Base-by-base conservation (phyloP, 108 stramenopile species). In the Cyclostephanos invisitatus region DNA sequence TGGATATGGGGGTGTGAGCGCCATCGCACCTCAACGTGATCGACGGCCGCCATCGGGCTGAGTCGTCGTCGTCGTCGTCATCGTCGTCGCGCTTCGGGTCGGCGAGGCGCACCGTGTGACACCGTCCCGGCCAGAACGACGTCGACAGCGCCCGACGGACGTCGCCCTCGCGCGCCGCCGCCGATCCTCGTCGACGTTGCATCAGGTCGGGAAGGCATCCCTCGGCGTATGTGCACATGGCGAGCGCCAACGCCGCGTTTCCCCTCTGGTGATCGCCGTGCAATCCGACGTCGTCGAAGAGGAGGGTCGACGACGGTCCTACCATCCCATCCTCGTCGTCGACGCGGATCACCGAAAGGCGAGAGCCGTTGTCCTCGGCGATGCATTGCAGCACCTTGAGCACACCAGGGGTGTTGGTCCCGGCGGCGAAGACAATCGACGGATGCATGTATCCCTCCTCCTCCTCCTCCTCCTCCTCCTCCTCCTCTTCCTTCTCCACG, bases 71-170 rank as follows among this genome's bases (percentile, higher is more conserved):
- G 14, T 70, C 28, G 6, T 70, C 64, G 28, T 21, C 38, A 36
- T 21, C 50, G 60, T 49, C 44, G 63, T 53, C 5, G 21, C 49
- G 12, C 40, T 47, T 35, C 2, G n/a, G 36, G 63, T 10, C 54
- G 58, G 64, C 74, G 28, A 62, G 37, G 35, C 42, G 48, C 32
- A 83, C 58, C 5, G 72, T 84, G 72, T 94, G 93, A 73, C 89
- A 91, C 11, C 93, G 75, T 40, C 87, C 93, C 10, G 90, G 90
- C 93, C 93, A 94, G n/a, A 55, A 67, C 24, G 86, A 84, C 10
- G 67, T 54, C 10, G 59, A 50, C 46, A 94, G 72, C 10, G 86
- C 93, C 14, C 76, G 35, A 14, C 73, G 49, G 38, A 78, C 48
- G 11, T 20, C 37, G 29, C 42, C 15, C 37, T 20, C 38, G 22